Evolutionary conservation across 805 yeast species (phyloP).

Genomic region (Zygoascus biomembranicola): DNA sequence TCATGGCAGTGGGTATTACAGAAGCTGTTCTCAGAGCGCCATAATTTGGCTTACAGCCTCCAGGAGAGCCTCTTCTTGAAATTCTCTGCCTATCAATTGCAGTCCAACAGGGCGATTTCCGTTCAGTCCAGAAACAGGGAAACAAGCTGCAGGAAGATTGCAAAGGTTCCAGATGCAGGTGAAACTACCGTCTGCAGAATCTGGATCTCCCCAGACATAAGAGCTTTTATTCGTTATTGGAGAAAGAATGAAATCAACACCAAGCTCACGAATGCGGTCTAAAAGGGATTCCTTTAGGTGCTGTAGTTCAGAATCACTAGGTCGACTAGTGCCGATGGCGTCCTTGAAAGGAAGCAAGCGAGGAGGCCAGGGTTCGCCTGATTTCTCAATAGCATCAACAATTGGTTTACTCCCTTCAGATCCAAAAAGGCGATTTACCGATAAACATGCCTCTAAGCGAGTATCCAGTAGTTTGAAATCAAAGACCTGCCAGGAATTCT

Average conservation of each 20-base stretch:
- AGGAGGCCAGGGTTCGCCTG: constrained; percentile 7
- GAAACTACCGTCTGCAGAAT: constrained; percentile 4
- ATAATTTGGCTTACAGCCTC: background rate
- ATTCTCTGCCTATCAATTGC: background rate
- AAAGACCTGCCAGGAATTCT: constrained; percentile 1
- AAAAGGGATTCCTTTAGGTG: background rate
- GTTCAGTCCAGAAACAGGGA: background rate
- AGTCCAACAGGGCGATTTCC: background rate
- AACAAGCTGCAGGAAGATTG: constrained; percentile 2
- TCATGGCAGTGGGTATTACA: no score
- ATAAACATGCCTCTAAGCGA: background rate
- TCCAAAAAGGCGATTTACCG: background rate
- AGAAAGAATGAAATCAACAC: constrained; percentile 4
- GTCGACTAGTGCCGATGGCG: background rate
- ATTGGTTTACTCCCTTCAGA: constrained; percentile 2
- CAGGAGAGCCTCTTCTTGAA: background rate
- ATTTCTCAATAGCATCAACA: background rate
- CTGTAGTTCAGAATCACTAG: background rate
- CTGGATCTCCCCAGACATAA: constrained; percentile 3
- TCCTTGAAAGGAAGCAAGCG: background rate
- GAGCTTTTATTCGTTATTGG: constrained; percentile 1
- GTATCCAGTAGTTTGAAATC: constrained; percentile 1
- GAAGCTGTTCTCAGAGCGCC: no score
- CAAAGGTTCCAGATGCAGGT: constrained; percentile 8
- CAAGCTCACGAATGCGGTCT: background rate